Evolutionary conservation across 192 early-diverging fungal genomes (phyloP), one percentile per base, ranked within the genome.

Genomic region (Spizellomyces punctatus): DNA sequence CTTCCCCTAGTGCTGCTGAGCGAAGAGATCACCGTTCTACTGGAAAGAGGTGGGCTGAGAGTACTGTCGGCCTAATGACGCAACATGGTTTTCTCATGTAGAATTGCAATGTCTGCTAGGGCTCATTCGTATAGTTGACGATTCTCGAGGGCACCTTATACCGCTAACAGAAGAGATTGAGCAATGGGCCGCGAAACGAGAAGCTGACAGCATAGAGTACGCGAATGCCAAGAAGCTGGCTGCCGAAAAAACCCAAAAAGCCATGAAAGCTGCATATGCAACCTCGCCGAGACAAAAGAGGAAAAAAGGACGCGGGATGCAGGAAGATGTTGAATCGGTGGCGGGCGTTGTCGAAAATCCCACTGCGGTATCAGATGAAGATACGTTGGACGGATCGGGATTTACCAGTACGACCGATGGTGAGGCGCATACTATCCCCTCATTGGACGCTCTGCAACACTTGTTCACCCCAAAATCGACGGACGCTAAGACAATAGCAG

Each of bases 1-100:
- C 75, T 95, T 19, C 94, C 94, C 1, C 76, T 94, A 4, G 45
- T 84, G 7, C 77, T 95, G n/a, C 67, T 91, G 27, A 87, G 87
- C 12, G 94, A 94, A 61, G 92, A 94, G 65, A 81, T 89, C 0
- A 82, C 84, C 6, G 59, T 91, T 5, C 72, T 92, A 3, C 57
- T 82, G 55, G 70, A 73, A 19, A 74, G 74, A 61, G 84, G 82
- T 77, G 50, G 67, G 19, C 60, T 74, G 19, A 67, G 27, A 36
- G 3, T 7, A 41, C 43, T 66, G 9, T 63, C 1, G 61, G n/a
- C 27, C 78, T 67, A 55, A n/a, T 19, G 12, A 27, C 59, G 12
- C 21, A 16, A 8, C 36, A 65, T 4, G 41, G 2, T 19, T 61
- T 61, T 19, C 2, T 12, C 0, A 14, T 27, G 12, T 22, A 22